Evolutionary conservation across 352 stramenopile species (phyloP), one percentile per base, ranked within the genome.

Genomic region (Phytophthora citrophthora): DNA sequence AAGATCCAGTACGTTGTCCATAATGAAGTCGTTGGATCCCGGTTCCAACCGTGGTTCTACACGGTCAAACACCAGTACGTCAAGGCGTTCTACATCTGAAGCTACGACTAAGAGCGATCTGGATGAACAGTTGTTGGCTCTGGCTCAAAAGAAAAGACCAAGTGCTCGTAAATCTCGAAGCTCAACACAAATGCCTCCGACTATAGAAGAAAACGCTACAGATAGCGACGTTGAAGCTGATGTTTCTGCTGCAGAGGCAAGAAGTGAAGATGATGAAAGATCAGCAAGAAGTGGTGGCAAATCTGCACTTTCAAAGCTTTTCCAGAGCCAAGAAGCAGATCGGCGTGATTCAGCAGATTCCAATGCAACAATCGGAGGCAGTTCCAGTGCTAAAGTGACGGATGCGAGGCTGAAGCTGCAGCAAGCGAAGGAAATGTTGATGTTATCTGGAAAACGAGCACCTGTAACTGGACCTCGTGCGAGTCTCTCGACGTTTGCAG

Each of bases 361-460:
- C 27, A 46, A 53, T 46, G 44, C 46, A 53, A 54, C 36, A 16
- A 49, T 45, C 8, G 57, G 63, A 44, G 52, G 46, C 16, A 59
- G 20, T 24, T 58, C 61, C 20, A 70, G 51, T 29, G 65, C 66
- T 1, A 79, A 82, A 3, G 71, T 91, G 10, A 88, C 73, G 23
- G 81, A 93, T 53, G 80, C 83, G 10, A 64, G 86, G 4, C 39
- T 88, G 36, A 80, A 83, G 16, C 74, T 91, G 23, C 81, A 91
- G 54, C 80, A 93, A 64, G 83, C 76, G 13, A 91, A 88, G 50
- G 82, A 90, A 55, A 88, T 91, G 79, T 61, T 93, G 41, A 61
- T 87, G 61, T 58, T 91, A 5, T 83, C 81, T 39, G 83, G 81
- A 1, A 90, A 86, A 46, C 77, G 76, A 66, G 74, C 79, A 5